Evolutionary conservation across 805 yeast genomes (phyloP), one percentile per base, ranked within the genome.

Genomic region (Teunomyces stri): DNA sequence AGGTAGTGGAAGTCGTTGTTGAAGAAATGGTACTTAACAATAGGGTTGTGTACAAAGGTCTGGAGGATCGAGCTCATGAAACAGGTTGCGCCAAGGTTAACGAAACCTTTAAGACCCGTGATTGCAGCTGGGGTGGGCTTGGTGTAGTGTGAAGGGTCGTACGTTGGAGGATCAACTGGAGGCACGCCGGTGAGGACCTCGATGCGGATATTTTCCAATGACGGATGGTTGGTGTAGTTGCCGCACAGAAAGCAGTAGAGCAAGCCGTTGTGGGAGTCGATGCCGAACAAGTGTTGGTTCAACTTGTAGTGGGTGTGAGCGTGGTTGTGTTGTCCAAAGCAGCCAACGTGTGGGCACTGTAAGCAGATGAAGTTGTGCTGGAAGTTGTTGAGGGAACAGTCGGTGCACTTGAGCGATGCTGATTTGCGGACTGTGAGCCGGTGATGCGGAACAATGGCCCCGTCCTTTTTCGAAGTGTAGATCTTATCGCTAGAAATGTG

Each of bases 31-130:
- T 83, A 80, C 49, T 92, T 79, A 37, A 94, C 78, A 48, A 89
- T 75, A 5, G 99, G 98, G 60, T 94, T 94, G 64, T 94, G 99
- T 37, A 94, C 72, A 44, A 92, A 68, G 0, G 95, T 81, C 69
- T 94, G 99, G 35, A 94, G 67, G n/a, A 91, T 82, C 31, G 92
- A 86, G 55, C 96, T 87, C 89, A 94, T 92, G 69, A 89, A 94
- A 70, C 99, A 94, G 0, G 99, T 94, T 0, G 99, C 87, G 0
- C 99, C 99, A 84, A 92, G 82, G 64, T 92, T 92, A 44, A 89
- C 84, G 55, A 94, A 80, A 3, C 99, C 99, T 44, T 87, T 78
- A 16, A 94, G 70, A 0, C 97, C 98, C n/a, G 83, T 78, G 5
- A 81, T 73, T 1, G 91, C 85, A 44, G 76, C 77, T 55, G 60